Conservation (phyloP, 352 stramenopile species). For the Pythium brachiatum region DNA sequence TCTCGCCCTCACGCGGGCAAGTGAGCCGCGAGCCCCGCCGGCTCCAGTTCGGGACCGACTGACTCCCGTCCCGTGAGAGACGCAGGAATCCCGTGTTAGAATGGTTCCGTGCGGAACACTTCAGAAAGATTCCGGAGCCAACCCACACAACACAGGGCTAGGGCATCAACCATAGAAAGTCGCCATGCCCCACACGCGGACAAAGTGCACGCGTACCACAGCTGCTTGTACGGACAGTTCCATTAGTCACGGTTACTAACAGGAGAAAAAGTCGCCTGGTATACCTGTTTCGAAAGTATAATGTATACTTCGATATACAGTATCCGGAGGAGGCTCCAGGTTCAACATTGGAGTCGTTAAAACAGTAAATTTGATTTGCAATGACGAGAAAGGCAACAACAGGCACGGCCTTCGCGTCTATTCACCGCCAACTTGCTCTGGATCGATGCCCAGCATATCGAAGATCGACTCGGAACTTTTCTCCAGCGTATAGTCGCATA, state of each 20-base stretch:
- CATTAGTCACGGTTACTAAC: not conserved
- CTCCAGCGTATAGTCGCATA: too few species aligned
- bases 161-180: conserved; percentile 10
- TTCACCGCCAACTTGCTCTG: too few species aligned
- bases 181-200: not conserved
- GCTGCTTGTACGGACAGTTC: conserved; percentile 2
- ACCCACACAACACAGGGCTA: conserved; percentile 6
- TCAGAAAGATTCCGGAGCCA: conserved; percentile 8
- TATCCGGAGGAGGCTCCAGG: too few species aligned
- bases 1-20: conserved; percentile 1
- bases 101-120: not conserved
- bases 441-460: too few species aligned
- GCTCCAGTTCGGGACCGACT: not conserved
- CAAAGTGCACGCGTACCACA: not conserved
- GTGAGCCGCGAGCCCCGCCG: not conserved
- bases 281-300: not conserved
- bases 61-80: conserved; percentile 8
- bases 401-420: too few species aligned
- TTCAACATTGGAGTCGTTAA: too few species aligned
- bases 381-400: too few species aligned
- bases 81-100: conserved; percentile 1
- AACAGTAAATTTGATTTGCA: too few species aligned
- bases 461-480: too few species aligned
- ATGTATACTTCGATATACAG: not conserved
- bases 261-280: too few species aligned